Evolutionary conservation across 768 basidiomycete genomes (phyloP).

Genomic region (Tephrocybe sp.): DNA sequence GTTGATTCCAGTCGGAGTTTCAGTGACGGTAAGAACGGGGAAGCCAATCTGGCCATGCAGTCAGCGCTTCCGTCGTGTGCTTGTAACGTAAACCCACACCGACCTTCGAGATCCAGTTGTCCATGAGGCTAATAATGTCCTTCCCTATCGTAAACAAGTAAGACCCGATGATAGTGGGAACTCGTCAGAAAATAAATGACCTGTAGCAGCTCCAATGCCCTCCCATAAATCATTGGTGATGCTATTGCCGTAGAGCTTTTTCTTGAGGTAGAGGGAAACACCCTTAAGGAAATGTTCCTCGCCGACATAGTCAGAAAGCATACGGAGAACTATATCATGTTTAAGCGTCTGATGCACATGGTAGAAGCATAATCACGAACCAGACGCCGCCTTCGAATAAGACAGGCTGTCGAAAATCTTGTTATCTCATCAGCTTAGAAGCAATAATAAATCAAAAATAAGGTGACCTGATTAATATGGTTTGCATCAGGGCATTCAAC

Average conservation of each 20-base stretch:
- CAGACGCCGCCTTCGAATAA: conserved; percentile 82
- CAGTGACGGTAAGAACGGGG: conserved; percentile 87
- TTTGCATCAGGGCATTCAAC: conserved; percentile 87
- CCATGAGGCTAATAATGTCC: conserved; percentile 81
- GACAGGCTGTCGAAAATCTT: conserved; percentile 90
- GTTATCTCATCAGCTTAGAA: neutral
- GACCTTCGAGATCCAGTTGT: conserved; percentile 88
- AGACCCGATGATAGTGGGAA: neutral
- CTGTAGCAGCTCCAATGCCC: conserved; percentile 77
- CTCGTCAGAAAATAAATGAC: conserved; percentile 24
- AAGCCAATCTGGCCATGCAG: conserved; percentile 56
- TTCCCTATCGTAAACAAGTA: conserved; percentile 34
- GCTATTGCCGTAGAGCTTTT: conserved; percentile 82
- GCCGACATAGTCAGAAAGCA: conserved; percentile 88
- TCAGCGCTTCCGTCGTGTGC: conserved; percentile 32
- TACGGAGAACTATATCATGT: conserved; percentile 72
- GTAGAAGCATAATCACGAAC: conserved; percentile 33
- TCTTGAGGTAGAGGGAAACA: conserved; percentile 90
- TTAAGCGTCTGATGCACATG: neutral
- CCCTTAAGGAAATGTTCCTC: conserved; percentile 86
- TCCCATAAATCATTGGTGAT: conserved; percentile 87
- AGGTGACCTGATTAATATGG: conserved; percentile 69
- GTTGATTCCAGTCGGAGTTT: conserved; percentile 67
- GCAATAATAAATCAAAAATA: neutral
- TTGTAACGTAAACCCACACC: neutral